These are phyloP conservation scores for Fusarium begoniae DNA, from an alignment of 2,329 filamentous ascomycete species.

Conservation along the genomic window DNA sequence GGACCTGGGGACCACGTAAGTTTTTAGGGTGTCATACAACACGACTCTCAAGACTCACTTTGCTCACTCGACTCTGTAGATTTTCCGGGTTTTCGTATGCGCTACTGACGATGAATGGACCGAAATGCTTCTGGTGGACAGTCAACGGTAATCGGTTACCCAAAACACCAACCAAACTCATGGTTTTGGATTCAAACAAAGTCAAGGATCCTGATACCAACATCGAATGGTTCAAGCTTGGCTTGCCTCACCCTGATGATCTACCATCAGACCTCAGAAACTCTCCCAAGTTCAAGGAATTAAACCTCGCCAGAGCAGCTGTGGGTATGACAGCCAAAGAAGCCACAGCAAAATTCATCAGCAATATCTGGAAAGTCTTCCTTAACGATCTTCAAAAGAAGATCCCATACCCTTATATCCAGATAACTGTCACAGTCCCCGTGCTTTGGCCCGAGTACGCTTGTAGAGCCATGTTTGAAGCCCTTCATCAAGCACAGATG, in stretches of 20 bases:
- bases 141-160: no score
- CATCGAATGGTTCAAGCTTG: slow-evolving; percentile 7
- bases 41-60: fast-evolving
- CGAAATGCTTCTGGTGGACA: no score
- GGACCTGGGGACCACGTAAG: background rate
- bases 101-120: fast-evolving
- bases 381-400: no score
- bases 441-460: background rate
- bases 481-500: fast-evolving
- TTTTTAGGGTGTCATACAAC: background rate
- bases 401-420: fast-evolving
- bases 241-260: background rate
- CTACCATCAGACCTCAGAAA: background rate
- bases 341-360: no score
- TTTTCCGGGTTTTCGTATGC: background rate
- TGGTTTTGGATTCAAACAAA: no score
- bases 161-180: no score
- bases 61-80: background rate
- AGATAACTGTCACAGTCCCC: background rate
- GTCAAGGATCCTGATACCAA: no score
- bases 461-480: background rate
- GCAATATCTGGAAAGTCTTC: background rate
- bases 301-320: no score
- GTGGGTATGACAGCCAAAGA: no score
- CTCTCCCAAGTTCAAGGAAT: background rate